Evolutionary conservation across 768 basidiomycete genomes (phyloP).

Genomic region (Lactarius hatsudake): DNA sequence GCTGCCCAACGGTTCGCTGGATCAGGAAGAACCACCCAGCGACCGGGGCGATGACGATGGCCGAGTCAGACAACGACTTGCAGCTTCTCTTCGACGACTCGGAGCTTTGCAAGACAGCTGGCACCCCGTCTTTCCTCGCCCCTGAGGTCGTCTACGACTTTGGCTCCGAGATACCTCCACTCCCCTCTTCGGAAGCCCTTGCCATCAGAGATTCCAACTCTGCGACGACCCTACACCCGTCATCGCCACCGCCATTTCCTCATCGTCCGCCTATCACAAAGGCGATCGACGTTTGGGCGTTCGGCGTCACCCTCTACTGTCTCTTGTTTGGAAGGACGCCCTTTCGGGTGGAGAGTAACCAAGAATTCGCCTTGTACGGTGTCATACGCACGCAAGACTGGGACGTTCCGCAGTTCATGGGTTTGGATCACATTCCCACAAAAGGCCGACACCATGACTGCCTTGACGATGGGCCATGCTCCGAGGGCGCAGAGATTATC

Average conservation of each 20-base stretch:
- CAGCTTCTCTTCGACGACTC: constrained; percentile 77
- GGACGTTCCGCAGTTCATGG: constrained; percentile 65
- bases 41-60: constrained; percentile 2
- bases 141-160: constrained; percentile 86
- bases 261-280: constrained; percentile 69
- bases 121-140: constrained; percentile 94
- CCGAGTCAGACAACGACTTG: constrained; percentile 41
- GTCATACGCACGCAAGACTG: constrained; percentile 79
- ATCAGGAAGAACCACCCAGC: constrained; percentile 39
- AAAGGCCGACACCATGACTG: constrained; percentile 51
- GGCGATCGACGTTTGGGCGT: constrained; percentile 96
- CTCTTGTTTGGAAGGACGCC: constrained; percentile 87
- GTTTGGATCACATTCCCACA: constrained; percentile 61
- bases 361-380: constrained; percentile 75
- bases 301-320: constrained; percentile 94
- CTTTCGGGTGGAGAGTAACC: constrained; percentile 54
- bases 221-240: constrained; percentile 32
- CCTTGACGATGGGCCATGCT: constrained; percentile 31
- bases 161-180: constrained; percentile 29
- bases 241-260: constrained; percentile 27
- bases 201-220: constrained; percentile 36
- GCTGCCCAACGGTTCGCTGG: constrained; percentile 79
- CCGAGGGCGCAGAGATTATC: constrained; percentile 62
- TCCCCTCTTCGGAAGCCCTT: constrained; percentile 34
- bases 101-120: constrained; percentile 86